Base-by-base conservation (phyloP, 306 rosid species). In the Herpetospermum pedunculosum region DNA sequence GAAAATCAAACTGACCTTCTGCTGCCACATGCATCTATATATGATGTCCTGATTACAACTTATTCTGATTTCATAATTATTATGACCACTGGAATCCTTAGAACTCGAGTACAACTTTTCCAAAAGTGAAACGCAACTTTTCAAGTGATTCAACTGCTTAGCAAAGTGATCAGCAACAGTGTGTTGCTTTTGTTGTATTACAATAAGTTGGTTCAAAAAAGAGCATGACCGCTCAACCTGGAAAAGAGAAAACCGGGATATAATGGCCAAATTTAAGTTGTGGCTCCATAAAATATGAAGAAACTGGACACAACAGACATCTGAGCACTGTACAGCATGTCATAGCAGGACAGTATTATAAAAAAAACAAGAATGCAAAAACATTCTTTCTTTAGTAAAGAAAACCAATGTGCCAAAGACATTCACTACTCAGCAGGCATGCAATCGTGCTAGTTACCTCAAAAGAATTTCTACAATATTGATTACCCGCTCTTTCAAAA, bases 11-110 rank as follows among this genome's bases (percentile, higher is more conserved):
- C 67, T 71, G 79, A 82, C 96, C 85, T 94, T 94, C 53, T 94
- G 98, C 77, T 89, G 94, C 98, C 96, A 94, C 92, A 91, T 75
- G 89, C 89, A 94, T 69, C 78, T 83, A 63, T 80, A 81, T 62
- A 81, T 82, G 76, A 83, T 71, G 60, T 79, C 78, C 77, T 83
- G 94, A 72, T 84, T 83, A 50, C 85, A 86, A 80, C 80, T 54
- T 52, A 86, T 67, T 57, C 87, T 79, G 55, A 77, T 77, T 76
- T 52, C 81, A 75, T 74, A 49, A 62, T 62, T 65, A 29, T 37
- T 78, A 72, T 49, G 55, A 54, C 44, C 60, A 77, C 85, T 80
- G 57, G 80, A 64, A 44, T 75, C 72, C 52, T 81, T 49, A 80
- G 82, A 84, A 34, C 75, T 35, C 6, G 87, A 76, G 82, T 76